Evolutionary conservation across 73 alveolate genomes (phyloP).

Genomic region (Tetrahymena thermophila): DNA sequence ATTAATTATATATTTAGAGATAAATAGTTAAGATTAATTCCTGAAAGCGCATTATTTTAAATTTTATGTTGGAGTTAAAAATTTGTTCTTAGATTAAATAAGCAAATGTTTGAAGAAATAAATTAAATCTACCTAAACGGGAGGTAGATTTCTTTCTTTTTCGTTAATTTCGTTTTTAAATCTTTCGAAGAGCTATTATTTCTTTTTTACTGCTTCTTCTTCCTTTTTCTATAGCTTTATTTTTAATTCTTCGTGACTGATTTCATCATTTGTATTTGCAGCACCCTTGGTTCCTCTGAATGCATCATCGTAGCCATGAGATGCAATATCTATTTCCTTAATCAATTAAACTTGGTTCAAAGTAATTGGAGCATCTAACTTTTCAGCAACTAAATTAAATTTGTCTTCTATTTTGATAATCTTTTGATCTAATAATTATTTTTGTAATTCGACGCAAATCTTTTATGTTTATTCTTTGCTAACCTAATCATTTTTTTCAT

Average conservation of each 20-base stretch:
- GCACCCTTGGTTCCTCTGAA: background rate
- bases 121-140: background rate
- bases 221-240: background rate
- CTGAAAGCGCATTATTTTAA: too few relatives aligned
- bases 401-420: background rate
- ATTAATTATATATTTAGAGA: background rate
- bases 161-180: background rate
- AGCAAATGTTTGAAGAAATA: background rate
- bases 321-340: background rate
- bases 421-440: background rate
- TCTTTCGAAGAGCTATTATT: background rate
- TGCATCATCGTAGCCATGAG: background rate
- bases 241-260: background rate
- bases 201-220: background rate
- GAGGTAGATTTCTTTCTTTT: background rate
- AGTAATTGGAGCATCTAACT: slow-evolving; percentile 1
- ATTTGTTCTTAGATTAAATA: background rate
- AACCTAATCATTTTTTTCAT: background rate
- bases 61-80: background rate
- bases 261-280: background rate
- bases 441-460: background rate
- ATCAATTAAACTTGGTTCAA: background rate
- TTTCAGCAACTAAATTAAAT: background rate
- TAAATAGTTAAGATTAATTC: too few relatives aligned
- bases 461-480: background rate